phyloP scores from a whole-genome alignment of 2,329 filamentous ascomycete species.

The Coniochaeta ligniaria region DNA sequence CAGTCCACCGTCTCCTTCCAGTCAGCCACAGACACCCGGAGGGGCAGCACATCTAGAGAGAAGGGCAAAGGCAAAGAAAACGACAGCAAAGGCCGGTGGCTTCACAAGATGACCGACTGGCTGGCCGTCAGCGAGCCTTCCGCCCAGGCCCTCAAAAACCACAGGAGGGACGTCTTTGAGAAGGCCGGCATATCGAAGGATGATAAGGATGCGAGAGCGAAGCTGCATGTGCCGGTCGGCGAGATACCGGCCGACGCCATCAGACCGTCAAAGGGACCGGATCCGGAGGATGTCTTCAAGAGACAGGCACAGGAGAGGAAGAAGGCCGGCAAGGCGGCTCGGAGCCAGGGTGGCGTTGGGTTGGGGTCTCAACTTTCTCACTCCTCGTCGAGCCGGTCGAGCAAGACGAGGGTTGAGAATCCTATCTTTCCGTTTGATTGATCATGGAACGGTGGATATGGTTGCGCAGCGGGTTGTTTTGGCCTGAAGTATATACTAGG shows the following conservation, averaged over 20 bases:
- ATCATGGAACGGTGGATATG: too few relatives aligned
- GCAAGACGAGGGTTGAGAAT: neutral
- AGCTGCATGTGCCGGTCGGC: slow-evolving; percentile 37
- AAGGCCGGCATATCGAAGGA: slow-evolving; percentile 34
- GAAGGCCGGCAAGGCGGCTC: slow-evolving; percentile 11
- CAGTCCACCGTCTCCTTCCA: neutral
- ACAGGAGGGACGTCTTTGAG: slow-evolving; percentile 33
- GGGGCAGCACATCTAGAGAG: neutral
- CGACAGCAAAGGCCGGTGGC: neutral
- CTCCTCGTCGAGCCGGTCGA: neutral
- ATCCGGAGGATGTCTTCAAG: slow-evolving; percentile 35
- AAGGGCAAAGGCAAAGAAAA: neutral
- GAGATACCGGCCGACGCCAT: slow-evolving; percentile 37
- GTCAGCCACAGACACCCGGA: neutral
- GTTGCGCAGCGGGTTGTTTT: too few relatives aligned
- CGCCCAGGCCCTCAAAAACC: slow-evolving; percentile 37
- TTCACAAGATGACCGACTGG: slow-evolving; percentile 35
- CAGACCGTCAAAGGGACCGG: slow-evolving; percentile 34
- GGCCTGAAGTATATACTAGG: too few relatives aligned
- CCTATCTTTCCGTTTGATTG: neutral
- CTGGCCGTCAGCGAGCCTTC: slow-evolving; percentile 42
- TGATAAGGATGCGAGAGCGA: slow-evolving; percentile 35
- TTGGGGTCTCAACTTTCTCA: neutral
- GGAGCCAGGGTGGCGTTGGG: neutral
- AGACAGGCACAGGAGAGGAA: slow-evolving; percentile 25